These are phyloP conservation scores for Aspergillus bertholletiae DNA, from an alignment of 495 filamentous ascomycete species.

Conservation along the genomic window DNA sequence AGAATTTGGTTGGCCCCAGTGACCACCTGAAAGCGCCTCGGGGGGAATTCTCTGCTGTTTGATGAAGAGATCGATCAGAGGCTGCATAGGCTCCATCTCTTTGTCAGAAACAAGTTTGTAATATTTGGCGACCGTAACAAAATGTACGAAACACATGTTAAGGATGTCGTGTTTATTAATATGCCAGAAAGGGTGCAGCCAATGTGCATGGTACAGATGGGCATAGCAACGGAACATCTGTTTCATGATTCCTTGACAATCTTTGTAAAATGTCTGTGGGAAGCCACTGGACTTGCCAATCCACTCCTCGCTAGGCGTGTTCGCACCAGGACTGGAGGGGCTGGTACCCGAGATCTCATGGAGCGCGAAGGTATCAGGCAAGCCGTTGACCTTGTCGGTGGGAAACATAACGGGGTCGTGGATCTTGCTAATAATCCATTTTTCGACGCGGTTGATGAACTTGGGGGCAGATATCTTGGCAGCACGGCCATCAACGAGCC, in stretches of 20 bases:
- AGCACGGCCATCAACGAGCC: constrained; percentile 56
- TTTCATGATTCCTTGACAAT: constrained; percentile 86
- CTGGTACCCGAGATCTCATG: constrained; percentile 56
- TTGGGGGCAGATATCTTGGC: constrained; percentile 72
- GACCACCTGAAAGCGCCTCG: constrained; percentile 51
- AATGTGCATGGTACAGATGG: constrained; percentile 85
- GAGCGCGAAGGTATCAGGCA: constrained; percentile 56
- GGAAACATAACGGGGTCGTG: constrained; percentile 84
- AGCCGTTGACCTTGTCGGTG: constrained; percentile 60
- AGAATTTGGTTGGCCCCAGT: constrained; percentile 43
- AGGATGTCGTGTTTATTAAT: constrained; percentile 79
- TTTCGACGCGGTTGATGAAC: constrained; percentile 89
- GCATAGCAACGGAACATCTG: constrained; percentile 98
- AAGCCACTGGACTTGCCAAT: constrained; percentile 86
- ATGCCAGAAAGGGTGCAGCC: constrained; percentile 77
- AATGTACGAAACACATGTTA: constrained; percentile 95
- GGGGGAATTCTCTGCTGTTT: constrained; percentile 78
- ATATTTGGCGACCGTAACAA: constrained; percentile 81
- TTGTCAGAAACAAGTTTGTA: constrained; percentile 77
- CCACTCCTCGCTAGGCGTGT: constrained; percentile 62
- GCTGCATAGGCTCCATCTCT: constrained; percentile 92
- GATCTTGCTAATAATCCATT: constrained; percentile 90
- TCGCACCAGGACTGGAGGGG: constrained; percentile 36
- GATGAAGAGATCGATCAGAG: constrained; percentile 84
- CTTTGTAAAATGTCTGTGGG: constrained; percentile 77